Evolutionary conservation across 2,329 filamentous ascomycete genomes (phyloP).

Genomic region (Fusarium duplospermum): DNA sequence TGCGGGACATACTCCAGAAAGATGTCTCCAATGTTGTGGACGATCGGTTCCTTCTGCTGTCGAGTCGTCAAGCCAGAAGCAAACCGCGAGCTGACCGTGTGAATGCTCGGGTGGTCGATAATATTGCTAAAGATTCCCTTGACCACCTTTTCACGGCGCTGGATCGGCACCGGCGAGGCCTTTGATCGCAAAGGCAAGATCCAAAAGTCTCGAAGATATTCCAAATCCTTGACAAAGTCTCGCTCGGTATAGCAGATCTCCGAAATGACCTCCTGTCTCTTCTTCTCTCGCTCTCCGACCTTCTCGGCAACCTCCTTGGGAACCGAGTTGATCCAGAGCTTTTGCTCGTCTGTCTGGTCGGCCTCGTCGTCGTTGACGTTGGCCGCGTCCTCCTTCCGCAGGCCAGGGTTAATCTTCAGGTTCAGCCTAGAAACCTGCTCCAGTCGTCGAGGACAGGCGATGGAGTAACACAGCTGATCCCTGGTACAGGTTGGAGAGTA

Average conservation of each 20-base stretch:
- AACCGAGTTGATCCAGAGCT: slow-evolving; percentile 99
- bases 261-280: slow-evolving; percentile 96
- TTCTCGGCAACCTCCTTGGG: slow-evolving; percentile 93
- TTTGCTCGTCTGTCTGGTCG: slow-evolving; percentile 92
- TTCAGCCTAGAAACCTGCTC: slow-evolving; percentile 97
- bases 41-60: slow-evolving; percentile 91
- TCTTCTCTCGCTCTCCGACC: slow-evolving; percentile 92
- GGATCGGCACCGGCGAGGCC: slow-evolving; percentile 87
- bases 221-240: slow-evolving; percentile 98
- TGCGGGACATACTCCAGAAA: slow-evolving; percentile 92
- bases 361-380: slow-evolving; percentile 80
- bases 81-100: slow-evolving; percentile 89
- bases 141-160: slow-evolving; percentile 89
- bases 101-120: slow-evolving; percentile 83
- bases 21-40: slow-evolving; percentile 90
- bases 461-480: slow-evolving; percentile 96
- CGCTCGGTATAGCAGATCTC: slow-evolving; percentile 99
- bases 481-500: slow-evolving; percentile 97
- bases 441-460: slow-evolving; percentile 90
- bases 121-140: slow-evolving; percentile 96
- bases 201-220: slow-evolving; percentile 98
- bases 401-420: slow-evolving; percentile 88
- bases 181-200: slow-evolving; percentile 89
- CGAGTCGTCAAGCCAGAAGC: slow-evolving; percentile 88
- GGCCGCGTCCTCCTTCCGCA: slow-evolving; percentile 73